Conservation (phyloP, 306 rosid species). For the Trichosanthes truncata region DNA sequence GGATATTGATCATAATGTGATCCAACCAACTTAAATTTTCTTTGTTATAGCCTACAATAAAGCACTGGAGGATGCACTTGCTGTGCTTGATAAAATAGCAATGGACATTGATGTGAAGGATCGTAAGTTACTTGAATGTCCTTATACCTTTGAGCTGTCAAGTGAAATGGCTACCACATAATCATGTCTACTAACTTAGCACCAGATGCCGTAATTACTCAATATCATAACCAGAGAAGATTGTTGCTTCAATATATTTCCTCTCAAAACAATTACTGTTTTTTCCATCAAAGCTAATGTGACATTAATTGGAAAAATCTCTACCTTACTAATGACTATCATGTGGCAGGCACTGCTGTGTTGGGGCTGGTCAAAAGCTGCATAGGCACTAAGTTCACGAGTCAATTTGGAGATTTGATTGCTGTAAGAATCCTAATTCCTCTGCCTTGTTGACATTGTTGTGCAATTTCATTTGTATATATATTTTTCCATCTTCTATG, state of each 20-base stretch:
- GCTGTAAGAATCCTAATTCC: slow-evolving; percentile 59
- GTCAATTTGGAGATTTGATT: slow-evolving; percentile 91
- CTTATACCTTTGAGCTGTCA: neutral
- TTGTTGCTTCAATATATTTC: neutral
- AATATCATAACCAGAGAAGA: neutral
- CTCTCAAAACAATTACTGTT: neutral
- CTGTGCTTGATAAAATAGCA: slow-evolving; percentile 89
- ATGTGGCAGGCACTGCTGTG: slow-evolving; percentile 64
- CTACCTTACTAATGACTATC: slow-evolving; percentile 8
- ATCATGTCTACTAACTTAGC: neutral
- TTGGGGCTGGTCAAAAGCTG: slow-evolving; percentile 92
- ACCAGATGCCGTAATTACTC: neutral
- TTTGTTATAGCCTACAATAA: slow-evolving; percentile 69
- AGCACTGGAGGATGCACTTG: slow-evolving; percentile 93
- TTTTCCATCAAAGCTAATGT: neutral
- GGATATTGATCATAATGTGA: neutral
- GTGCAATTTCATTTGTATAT: neutral
- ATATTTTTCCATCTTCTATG: neutral
- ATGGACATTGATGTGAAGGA: slow-evolving; percentile 72
- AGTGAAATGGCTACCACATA: neutral
- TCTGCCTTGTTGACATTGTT: neutral
- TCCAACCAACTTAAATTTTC: neutral
- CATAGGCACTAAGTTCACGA: slow-evolving; percentile 80
- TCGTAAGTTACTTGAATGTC: slow-evolving; percentile 44
- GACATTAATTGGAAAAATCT: neutral